A percentile compares a stretch with the other conserved stretches of the same genome.
Conservation (phyloP, 2,329 filamentous ascomycete species). For the Myriosclerotinia scirpicola region DNA sequence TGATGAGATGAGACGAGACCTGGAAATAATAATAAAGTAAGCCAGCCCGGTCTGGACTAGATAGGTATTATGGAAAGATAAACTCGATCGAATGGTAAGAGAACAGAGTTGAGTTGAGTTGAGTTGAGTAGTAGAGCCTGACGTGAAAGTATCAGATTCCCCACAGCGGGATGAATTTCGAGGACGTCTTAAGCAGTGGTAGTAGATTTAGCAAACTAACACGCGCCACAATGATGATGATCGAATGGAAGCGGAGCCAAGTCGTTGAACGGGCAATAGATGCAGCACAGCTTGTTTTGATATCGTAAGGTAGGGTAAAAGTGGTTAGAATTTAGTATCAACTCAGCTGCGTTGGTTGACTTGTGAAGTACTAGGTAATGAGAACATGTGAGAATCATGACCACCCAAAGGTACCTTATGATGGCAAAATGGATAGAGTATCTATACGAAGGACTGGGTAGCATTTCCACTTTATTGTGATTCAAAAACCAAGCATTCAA, state of each 20-base stretch:
- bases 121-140: constrained; percentile 12
- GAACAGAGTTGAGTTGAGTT: neutral
- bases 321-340: constrained; percentile 1
- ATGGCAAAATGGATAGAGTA: constrained; percentile 3
- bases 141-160: constrained; percentile 17
- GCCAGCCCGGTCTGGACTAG: constrained; percentile 15
- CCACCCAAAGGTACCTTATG: constrained; percentile 3
- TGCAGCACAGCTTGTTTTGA: constrained; percentile 10
- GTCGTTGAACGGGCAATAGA: constrained; percentile 19
- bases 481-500: constrained; percentile 10
- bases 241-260: constrained; percentile 22
- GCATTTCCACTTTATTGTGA: constrained; percentile 19
- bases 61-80: constrained; percentile 12
- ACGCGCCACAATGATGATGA: constrained; percentile 17
- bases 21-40: constrained; percentile 18
- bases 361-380: neutral
- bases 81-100: neutral
- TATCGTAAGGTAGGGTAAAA: neutral
- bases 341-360: constrained; percentile 17
- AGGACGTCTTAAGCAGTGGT: constrained; percentile 7
- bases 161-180: constrained; percentile 2
- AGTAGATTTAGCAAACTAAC: constrained; percentile 11
- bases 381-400: constrained; percentile 17
- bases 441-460: constrained; percentile 3
- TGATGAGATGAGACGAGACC: constrained; percentile 16